A percentile compares a stretch with the other conserved stretches of the same genome.
These are phyloP conservation scores for Aspergillus ibericus DNA, from an alignment of 2,329 filamentous ascomycete species.

Conservation along the genomic window DNA sequence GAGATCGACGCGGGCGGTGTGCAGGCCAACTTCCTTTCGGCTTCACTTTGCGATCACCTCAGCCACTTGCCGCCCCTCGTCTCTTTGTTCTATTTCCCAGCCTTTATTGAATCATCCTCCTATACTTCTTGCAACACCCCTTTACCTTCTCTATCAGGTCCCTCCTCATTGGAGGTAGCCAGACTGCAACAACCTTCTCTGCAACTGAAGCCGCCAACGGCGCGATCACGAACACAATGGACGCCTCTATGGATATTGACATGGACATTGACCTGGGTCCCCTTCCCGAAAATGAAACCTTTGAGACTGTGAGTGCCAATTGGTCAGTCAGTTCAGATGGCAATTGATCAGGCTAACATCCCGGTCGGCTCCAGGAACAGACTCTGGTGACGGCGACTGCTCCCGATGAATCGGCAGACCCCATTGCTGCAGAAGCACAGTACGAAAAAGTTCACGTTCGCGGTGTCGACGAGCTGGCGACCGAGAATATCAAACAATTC, in stretches of 20 bases:
- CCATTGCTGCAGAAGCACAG: conserved; percentile 34
- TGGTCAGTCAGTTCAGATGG: neutral
- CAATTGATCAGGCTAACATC: conserved; percentile 4
- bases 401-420: conserved; percentile 27
- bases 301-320: conserved; percentile 31
- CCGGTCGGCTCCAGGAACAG: conserved; percentile 23
- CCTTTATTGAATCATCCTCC: neutral
- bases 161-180: conserved; percentile 5
- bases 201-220: conserved; percentile 4
- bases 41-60: conserved; percentile 3
- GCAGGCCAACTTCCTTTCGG: conserved; percentile 1
- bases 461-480: conserved; percentile 79
- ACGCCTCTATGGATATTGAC: conserved; percentile 65
- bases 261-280: conserved; percentile 65
- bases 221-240: conserved; percentile 21
- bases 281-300: conserved; percentile 44
- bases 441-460: conserved; percentile 75
- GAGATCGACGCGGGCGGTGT: conserved; percentile 2
- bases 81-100: neutral
- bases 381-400: conserved; percentile 12
- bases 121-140: neutral
- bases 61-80: neutral
- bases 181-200: conserved; percentile 10
- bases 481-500: conserved; percentile 75
- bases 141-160: neutral